phyloP scores from a whole-genome alignment of 2,329 filamentous ascomycete species.

The Cryphonectria radicalis region DNA sequence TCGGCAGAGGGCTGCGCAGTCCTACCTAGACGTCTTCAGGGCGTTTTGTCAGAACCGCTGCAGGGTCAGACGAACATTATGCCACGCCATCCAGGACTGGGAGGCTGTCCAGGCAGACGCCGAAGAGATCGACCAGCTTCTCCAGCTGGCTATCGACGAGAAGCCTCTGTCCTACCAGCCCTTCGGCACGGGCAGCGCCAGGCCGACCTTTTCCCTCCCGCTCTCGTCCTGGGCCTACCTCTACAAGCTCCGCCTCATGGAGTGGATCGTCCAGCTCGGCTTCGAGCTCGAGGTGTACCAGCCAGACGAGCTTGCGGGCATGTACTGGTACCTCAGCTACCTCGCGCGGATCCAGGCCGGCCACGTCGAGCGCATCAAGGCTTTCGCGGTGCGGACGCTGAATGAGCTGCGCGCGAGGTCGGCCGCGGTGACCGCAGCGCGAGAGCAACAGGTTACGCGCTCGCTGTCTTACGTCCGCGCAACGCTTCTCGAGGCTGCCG shows the following conservation, averaged over 20 bases:
- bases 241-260: slow-evolving; percentile 87
- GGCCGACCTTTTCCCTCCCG: slow-evolving; percentile 68
- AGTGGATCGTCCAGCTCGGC: slow-evolving; percentile 85
- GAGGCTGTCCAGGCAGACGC: slow-evolving; percentile 82
- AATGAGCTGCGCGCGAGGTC: slow-evolving; percentile 37
- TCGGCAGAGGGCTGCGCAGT: slow-evolving; percentile 63
- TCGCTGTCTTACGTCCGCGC: slow-evolving; percentile 62
- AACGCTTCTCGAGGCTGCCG: slow-evolving; percentile 67
- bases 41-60: slow-evolving; percentile 89
- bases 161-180: slow-evolving; percentile 57
- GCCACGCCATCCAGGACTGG: slow-evolving; percentile 81
- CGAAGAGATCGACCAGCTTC: slow-evolving; percentile 72
- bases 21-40: slow-evolving; percentile 82
- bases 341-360: slow-evolving; percentile 69
- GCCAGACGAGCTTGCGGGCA: slow-evolving; percentile 78
- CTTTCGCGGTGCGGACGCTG: slow-evolving; percentile 57
- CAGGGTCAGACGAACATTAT: slow-evolving; percentile 85
- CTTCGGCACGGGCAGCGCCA: slow-evolving; percentile 45
- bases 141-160: slow-evolving; percentile 66
- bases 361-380: slow-evolving; percentile 74
- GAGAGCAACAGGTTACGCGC: slow-evolving; percentile 50
- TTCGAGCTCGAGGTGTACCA: slow-evolving; percentile 94
- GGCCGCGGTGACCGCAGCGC: slow-evolving; percentile 36
- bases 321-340: slow-evolving; percentile 90
- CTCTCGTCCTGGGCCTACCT: slow-evolving; percentile 88